Evolutionary conservation across 1,284 basidiomycete species (phyloP), one percentile per base, ranked within the genome.

Genomic region (Neonothopanus nambi): DNA sequence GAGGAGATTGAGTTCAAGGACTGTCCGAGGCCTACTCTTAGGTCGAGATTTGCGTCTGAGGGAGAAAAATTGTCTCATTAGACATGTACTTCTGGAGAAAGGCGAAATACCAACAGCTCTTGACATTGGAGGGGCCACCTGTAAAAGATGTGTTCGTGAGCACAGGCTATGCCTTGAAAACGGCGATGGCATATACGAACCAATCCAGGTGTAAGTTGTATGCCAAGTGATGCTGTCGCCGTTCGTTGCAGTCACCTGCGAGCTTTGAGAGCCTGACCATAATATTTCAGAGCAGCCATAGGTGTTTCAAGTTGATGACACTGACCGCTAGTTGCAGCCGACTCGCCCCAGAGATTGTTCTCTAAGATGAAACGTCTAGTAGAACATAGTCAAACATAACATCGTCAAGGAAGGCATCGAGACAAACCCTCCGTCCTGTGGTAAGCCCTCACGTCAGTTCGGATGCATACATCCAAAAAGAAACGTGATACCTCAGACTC

Each of bases 41-140:
- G 59, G 44, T 70, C 64, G 37, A 70, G 60, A 46, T 70, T 70
- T 17, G 68, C 63, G 52, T 70, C 67, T 70, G 44, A n/a, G n/a
- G 9, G 43, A 17, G 11, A 18, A 23, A 28, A 12, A 20, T 28
- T 11, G 44, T 20, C 21, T 1, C 5, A 17, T 2, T 15, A 9
- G 20, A 42, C 3, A 13, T 26, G 26, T 21, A 33, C 23, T 43
- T n/a, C 8, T n/a, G 18, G 28, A 15, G 8, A 38, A 7, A 12
- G 28, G 8, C 7, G 18, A 13, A 12, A 38, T 15, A 62, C 63
- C 28, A 36, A 69, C 67, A 69, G 59, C 67, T 69, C 59, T 69
- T 69, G 36, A 69, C 67, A 20, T 67, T 56, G 51, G 57, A 64
- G 21, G 58, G 59, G 23, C 62, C 67, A 39, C 51, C 51, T 52